These are phyloP conservation scores for Thielaviopsis populi DNA, from an alignment of 2,329 filamentous ascomycete species.

Conservation along the genomic window DNA sequence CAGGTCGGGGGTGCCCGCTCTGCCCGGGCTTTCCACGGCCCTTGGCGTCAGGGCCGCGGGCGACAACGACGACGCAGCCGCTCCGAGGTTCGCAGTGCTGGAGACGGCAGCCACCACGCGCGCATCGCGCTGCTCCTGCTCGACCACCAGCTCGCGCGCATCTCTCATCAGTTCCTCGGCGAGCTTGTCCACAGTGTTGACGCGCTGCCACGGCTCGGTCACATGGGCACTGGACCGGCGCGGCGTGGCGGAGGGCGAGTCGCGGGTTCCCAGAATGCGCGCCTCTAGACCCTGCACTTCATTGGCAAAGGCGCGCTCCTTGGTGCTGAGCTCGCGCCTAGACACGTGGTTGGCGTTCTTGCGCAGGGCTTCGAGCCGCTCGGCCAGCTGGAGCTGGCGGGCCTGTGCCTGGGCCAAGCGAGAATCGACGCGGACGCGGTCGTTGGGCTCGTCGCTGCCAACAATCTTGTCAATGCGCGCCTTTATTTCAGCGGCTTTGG, in stretches of 20 bases:
- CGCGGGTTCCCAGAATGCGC: slow-evolving; percentile 29
- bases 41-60: slow-evolving; percentile 12
- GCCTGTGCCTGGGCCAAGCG: slow-evolving; percentile 40
- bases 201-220: slow-evolving; percentile 40
- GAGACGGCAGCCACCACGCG: slow-evolving; percentile 8
- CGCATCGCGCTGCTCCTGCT: slow-evolving; percentile 14
- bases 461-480: slow-evolving; percentile 49
- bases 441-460: slow-evolving; percentile 36
- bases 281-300: slow-evolving; percentile 40
- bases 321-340: slow-evolving; percentile 30
- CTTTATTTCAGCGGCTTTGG: slow-evolving; percentile 49
- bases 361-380: slow-evolving; percentile 44
- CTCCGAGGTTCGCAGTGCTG: slow-evolving; percentile 6
- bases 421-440: slow-evolving; percentile 34
- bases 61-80: slow-evolving; percentile 19
- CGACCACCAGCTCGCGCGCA: slow-evolving; percentile 29
- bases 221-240: slow-evolving; percentile 26
- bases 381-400: slow-evolving; percentile 40
- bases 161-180: slow-evolving; percentile 39
- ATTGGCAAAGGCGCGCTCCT: slow-evolving; percentile 32
- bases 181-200: slow-evolving; percentile 40
- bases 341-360: slow-evolving; percentile 30
- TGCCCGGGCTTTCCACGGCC: slow-evolving; percentile 19
- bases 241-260: slow-evolving; percentile 19
- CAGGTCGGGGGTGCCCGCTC: slow-evolving; percentile 27